Base-by-base conservation (phyloP, 1,284 basidiomycete genomes). In the Hypsizygus ulmarius region DNA sequence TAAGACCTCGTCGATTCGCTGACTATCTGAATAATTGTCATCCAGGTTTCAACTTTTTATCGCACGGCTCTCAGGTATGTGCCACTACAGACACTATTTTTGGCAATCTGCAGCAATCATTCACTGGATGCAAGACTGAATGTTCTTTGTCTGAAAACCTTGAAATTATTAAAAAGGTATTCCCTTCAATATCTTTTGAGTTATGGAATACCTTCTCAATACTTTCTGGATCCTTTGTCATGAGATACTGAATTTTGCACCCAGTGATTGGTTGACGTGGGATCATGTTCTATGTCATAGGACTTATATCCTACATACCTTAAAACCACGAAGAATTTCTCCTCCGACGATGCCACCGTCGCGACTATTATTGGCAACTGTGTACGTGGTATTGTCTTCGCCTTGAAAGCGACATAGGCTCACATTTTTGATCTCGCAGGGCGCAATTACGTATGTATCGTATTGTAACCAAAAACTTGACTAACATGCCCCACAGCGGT, bases 301-400 rank as follows among this genome's bases (percentile, higher is more conserved):
- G 87, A 90, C 66, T 59, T 90, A 27, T 90, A 87, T 71, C 90
- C 92, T 16, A 91, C 86, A 3, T 93, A 91, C 65, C 72, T 95
- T 41, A 66, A 81, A 53, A 64, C 63, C 1, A 76, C 79, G 11
- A 90, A 89, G 61, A 71, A 72, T 27, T 81, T 88, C 60, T 67
- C 64, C 18, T 35, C 71, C 0, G 74, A 86, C 56, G 65, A 82
- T 38, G 78, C 94, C 0, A 90, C 89, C 1, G 75, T 90, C 34
- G 90, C 91, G 0, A 97, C 93, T 9, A 98, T 98, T 60, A 93
- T 97, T 57, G 87, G 88, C 19, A 93, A 92, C 65, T 88, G 82
- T 56, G 89, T 83, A 70, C 60, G 74, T 77, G 43, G 50, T 19
- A 45, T 28, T 30, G 35, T 47, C 28, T 29, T 49, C 34, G 14